phyloP scores from a whole-genome alignment of 257 asterid species.

The Asclepias syriaca region DNA sequence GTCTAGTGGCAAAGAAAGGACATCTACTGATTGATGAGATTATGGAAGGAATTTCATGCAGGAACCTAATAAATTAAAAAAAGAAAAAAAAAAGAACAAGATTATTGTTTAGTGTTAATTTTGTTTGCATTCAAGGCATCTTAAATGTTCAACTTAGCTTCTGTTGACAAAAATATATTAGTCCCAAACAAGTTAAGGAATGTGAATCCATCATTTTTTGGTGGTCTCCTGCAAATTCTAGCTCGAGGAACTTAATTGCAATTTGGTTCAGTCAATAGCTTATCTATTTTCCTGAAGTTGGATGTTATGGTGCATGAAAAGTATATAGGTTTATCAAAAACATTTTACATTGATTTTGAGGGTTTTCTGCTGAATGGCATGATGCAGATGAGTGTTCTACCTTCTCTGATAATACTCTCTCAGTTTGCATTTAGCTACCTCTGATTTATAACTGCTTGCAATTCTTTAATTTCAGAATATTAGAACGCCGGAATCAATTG shows the following conservation, averaged over 20 bases:
- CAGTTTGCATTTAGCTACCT: neutral
- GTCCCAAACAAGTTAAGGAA: neutral
- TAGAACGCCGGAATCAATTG: constrained; percentile 68
- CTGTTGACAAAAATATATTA: neutral
- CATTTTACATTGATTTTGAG: neutral
- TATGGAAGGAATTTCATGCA: neutral
- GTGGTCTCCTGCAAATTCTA: neutral
- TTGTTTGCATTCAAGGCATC: neutral
- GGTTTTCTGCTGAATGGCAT: neutral
- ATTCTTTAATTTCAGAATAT: constrained; percentile 50
- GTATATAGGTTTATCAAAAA: neutral
- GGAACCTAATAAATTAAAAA: neutral
- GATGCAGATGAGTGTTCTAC: neutral
- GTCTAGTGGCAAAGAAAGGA: neutral
- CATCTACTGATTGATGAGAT: neutral
- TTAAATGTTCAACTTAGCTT: neutral
- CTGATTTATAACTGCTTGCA: neutral
- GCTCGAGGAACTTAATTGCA: neutral
- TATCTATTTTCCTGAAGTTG: neutral
- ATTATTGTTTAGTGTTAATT: neutral
- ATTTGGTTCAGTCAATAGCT: neutral
- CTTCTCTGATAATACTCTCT: neutral
- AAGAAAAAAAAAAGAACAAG: neutral
- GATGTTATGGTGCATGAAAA: neutral
- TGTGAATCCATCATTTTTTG: neutral